phyloP scores from a whole-genome alignment of 129 eudicot species.

The Cynara cardunculus region DNA sequence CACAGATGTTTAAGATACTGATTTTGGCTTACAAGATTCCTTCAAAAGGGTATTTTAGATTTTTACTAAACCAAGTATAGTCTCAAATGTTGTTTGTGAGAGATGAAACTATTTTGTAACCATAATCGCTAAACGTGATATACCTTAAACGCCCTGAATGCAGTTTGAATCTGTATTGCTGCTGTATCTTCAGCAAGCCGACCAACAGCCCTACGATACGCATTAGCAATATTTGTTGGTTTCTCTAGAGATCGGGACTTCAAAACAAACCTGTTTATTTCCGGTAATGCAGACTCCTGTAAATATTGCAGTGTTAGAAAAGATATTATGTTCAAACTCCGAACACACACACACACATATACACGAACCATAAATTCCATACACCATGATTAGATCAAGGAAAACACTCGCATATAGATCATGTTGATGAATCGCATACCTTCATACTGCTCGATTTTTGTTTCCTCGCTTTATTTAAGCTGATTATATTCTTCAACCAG shows the following conservation, averaged over 20 bases:
- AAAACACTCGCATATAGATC: not conserved
- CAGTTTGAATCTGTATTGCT: constrained; percentile 70
- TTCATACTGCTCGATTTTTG: constrained; percentile 38
- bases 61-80: not conserved
- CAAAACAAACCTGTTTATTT: constrained; percentile 28
- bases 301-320: not conserved
- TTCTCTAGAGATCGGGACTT: constrained; percentile 19
- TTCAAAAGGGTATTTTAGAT: not conserved
- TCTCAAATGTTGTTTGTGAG: not conserved
- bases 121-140: not conserved
- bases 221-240: constrained; percentile 13
- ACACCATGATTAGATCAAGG: not conserved
- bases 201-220: constrained; percentile 6
- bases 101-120: not conserved
- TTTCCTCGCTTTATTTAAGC: constrained; percentile 59
- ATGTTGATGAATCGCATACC: constrained; percentile 32
- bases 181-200: constrained; percentile 43
- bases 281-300: constrained; percentile 46
- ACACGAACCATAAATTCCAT: not conserved
- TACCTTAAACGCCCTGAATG: constrained; percentile 57
- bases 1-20: not conserved
- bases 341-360: not conserved
- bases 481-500: constrained; percentile 66
- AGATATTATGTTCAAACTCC: not conserved
- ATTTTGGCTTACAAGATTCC: not conserved